These are phyloP conservation scores for Cordyceps fumosorosea DNA, from an alignment of 2,329 filamentous ascomycete species.

Conservation along the genomic window DNA sequence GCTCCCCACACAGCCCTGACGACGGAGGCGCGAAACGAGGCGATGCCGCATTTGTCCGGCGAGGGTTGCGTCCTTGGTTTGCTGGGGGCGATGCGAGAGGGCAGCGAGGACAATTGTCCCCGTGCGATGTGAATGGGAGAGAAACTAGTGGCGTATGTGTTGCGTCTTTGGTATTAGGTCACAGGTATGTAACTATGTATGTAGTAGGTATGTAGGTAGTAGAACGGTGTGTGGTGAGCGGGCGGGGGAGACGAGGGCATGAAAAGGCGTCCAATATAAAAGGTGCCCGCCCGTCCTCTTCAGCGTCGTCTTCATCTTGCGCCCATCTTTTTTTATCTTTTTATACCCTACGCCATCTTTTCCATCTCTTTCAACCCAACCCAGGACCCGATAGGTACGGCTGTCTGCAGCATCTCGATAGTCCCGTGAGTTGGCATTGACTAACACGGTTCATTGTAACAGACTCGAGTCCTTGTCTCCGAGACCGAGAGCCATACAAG, in stretches of 20 bases:
- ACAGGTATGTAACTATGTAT: neutral
- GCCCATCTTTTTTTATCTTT: neutral
- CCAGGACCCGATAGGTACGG: neutral
- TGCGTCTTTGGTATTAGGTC: no score
- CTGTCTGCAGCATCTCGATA: neutral
- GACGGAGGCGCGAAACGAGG: neutral
- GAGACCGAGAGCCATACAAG: neutral
- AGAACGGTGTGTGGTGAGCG: neutral
- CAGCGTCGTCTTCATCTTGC: neutral
- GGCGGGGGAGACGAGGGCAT: neutral
- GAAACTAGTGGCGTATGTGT: neutral
- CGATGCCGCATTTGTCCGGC: constrained; percentile 1
- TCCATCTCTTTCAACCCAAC: neutral
- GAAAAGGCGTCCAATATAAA: constrained; percentile 1
- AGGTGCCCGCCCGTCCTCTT: neutral
- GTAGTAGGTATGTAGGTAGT: neutral
- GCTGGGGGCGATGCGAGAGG: neutral
- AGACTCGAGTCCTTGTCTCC: neutral
- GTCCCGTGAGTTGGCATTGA: neutral
- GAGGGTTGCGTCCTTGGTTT: neutral
- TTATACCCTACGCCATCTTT: neutral
- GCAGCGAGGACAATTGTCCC: neutral
- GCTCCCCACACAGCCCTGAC: neutral
- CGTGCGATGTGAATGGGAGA: neutral
- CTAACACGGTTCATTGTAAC: neutral